A percentile compares a stretch with the other conserved stretches of the same genome.
phyloP scores from a whole-genome alignment of 768 basidiomycete genomes.

The Leccinellum albellum region DNA sequence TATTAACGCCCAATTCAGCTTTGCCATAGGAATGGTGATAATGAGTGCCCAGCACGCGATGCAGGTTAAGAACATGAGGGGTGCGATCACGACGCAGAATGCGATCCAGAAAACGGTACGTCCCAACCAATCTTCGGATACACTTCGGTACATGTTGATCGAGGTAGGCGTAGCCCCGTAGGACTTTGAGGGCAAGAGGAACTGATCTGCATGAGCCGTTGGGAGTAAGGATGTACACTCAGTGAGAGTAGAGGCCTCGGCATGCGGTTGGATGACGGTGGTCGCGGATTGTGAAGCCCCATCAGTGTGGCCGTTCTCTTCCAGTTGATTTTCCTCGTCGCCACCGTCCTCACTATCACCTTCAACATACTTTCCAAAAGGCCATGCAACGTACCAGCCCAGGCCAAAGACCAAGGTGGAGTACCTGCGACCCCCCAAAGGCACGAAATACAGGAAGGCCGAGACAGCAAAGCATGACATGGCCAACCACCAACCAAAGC shows the following conservation, averaged over 20 bases:
- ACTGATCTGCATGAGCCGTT: slow-evolving; percentile 27
- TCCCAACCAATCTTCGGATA: slow-evolving; percentile 54
- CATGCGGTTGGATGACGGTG: slow-evolving; percentile 36
- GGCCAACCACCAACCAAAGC: slow-evolving; percentile 94
- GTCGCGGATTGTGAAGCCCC: slow-evolving; percentile 37
- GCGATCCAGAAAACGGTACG: slow-evolving; percentile 78
- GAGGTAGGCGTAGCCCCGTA: slow-evolving; percentile 59
- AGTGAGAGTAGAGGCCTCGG: slow-evolving; percentile 19
- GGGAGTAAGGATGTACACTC: slow-evolving; percentile 50
- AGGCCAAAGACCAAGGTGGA: slow-evolving; percentile 85
- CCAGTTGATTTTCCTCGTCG: slow-evolving; percentile 37
- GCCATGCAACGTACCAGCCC: slow-evolving; percentile 97
- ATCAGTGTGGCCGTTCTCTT: slow-evolving; percentile 15
- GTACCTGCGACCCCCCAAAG: slow-evolving; percentile 81
- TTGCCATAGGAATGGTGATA: slow-evolving; percentile 97
- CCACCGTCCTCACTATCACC: slow-evolving; percentile 52
- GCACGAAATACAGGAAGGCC: slow-evolving; percentile 63
- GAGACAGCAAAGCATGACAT: slow-evolving; percentile 66
- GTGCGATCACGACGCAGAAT: slow-evolving; percentile 76
- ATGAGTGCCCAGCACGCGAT: slow-evolving; percentile 93
- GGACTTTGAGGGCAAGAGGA: slow-evolving; percentile 50
- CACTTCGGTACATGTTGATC: slow-evolving; percentile 18
- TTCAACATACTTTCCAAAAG: slow-evolving; percentile 98
- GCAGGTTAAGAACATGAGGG: slow-evolving; percentile 84
- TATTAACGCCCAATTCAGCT: slow-evolving; percentile 92